These are phyloP conservation scores for Cutaneotrichosporon sp. DNA, from an alignment of 1,284 basidiomycete genomes.

Conservation along the genomic window DNA sequence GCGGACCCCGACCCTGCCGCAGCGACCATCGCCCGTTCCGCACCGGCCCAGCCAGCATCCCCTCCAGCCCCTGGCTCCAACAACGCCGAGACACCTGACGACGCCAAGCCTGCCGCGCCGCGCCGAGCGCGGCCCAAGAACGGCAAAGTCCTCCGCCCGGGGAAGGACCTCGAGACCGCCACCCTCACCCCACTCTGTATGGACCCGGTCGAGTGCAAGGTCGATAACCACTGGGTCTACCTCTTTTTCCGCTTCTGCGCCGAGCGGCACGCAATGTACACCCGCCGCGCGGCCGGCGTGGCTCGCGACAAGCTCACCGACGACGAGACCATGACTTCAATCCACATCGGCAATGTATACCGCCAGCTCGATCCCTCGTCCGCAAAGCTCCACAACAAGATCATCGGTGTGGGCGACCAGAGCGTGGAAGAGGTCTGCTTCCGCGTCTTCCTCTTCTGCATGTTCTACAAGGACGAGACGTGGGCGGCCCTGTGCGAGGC, in stretches of 20 bases:
- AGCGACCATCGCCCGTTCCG: too few relatives aligned
- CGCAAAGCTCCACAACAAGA: slow-evolving; percentile 15
- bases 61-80: too few relatives aligned
- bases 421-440: slow-evolving; percentile 33
- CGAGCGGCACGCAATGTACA: slow-evolving; percentile 36
- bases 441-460: slow-evolving; percentile 36
- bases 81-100: too few relatives aligned
- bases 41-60: too few relatives aligned
- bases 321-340: slow-evolving; percentile 28
- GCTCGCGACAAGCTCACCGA: slow-evolving; percentile 27
- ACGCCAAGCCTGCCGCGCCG: too few relatives aligned
- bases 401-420: slow-evolving; percentile 34
- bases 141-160: not conserved
- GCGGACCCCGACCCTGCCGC: not conserved
- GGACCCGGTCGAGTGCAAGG: slow-evolving; percentile 16
- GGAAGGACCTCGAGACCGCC: slow-evolving; percentile 1
- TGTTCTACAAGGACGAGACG: slow-evolving; percentile 32
- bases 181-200: slow-evolving; percentile 24
- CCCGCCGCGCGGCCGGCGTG: slow-evolving; percentile 23
- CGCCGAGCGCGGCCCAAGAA: too few relatives aligned
- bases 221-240: slow-evolving; percentile 33
- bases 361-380: slow-evolving; percentile 32
- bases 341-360: slow-evolving; percentile 35
- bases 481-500: slow-evolving; percentile 27
- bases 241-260: slow-evolving; percentile 42